Evolutionary conservation across 2,329 filamentous ascomycete genomes (phyloP), one percentile per base, ranked within the genome.

Genomic region (Monosporascus sp.): DNA sequence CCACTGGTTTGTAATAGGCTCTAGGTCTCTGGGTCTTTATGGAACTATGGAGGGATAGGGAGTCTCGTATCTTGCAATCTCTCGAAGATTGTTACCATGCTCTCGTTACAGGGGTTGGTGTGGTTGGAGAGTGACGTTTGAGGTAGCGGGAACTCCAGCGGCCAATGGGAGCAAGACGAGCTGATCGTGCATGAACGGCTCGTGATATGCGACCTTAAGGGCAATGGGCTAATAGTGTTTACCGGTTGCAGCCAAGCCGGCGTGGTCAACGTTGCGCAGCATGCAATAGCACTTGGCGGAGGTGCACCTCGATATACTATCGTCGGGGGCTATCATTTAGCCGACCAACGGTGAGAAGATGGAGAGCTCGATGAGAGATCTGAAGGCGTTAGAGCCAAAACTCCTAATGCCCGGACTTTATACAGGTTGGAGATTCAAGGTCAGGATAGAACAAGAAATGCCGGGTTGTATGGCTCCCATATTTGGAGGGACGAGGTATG

Each of bases 191-290:
- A 82, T 52, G 79, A 83, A 60, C 69, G 79, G 11, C 74, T 80
- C 44, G 67, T 82, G n/a, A 72, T 77, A 61, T 80, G 76, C 57
- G 75, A 77, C 51, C 60, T 82, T 20, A 80, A 76, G 67, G 76
- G 66, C 14, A 77, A 75, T 55, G 79, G 79, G 0, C 68, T 82
- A 3, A 74, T 82, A 2, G 68, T 82, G 20, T 79, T 82, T 60
- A 80, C 78, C 0, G 79, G 78, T 11, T 82, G 79, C 65, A 78
- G 75, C 57, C 79, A 82, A 52, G 76, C 78, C 0, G 79, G 79
- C 0, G 74, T 82, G 7, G 73, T 82, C 50, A 82, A 82, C 58
- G 71, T 74, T 3, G 66, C 72, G 1, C 71, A 69, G 41, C 72
- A 80, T 59, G 77, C 78, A 0, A 41, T 75, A 0, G 65, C 73